Percentiles rank a stretch among this genome's conserved stretches.
These are phyloP conservation scores for Podospora conica DNA, from an alignment of 495 filamentous ascomycete genomes.

Conservation along the genomic window DNA sequence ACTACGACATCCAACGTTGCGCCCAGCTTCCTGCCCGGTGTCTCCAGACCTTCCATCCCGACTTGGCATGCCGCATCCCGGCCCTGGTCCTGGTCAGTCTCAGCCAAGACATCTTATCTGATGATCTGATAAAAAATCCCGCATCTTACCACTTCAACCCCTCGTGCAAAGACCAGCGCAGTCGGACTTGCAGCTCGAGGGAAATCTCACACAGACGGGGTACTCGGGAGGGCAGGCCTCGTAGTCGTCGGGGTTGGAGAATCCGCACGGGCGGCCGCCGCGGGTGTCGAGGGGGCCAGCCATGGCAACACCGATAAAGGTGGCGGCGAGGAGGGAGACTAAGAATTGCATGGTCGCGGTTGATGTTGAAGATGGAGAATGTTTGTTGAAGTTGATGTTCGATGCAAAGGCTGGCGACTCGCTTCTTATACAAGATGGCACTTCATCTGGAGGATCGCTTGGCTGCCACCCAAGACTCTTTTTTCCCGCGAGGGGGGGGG, in stretches of 20 bases:
- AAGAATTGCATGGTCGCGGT: not conserved
- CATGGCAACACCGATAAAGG: not conserved
- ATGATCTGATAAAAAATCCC: constrained; percentile 3
- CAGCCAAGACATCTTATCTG: not conserved
- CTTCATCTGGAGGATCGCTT: not conserved
- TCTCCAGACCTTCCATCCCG: too few species aligned
- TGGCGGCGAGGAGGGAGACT: not conserved
- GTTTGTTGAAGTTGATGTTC: not conserved
- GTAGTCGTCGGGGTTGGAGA: not conserved
- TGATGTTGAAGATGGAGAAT: not conserved
- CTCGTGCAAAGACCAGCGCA: not conserved
- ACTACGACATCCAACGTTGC: too few species aligned
- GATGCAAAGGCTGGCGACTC: not conserved
- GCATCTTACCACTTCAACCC: not conserved
- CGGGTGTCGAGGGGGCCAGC: not conserved
- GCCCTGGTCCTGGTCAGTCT: not conserved
- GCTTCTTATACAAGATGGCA: not conserved
- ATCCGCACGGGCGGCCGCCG: not conserved
- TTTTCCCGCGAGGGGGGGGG: not conserved
- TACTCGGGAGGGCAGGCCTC: not conserved
- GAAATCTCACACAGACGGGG: not conserved
- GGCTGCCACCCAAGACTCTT: not conserved
- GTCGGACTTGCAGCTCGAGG: not conserved
- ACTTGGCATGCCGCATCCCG: not conserved
- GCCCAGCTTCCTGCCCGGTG: not conserved